Percentiles rank a stretch among this genome's conserved stretches.
phyloP scores from a whole-genome alignment of 768 basidiomycete species.

The Lactarius indigo region DNA sequence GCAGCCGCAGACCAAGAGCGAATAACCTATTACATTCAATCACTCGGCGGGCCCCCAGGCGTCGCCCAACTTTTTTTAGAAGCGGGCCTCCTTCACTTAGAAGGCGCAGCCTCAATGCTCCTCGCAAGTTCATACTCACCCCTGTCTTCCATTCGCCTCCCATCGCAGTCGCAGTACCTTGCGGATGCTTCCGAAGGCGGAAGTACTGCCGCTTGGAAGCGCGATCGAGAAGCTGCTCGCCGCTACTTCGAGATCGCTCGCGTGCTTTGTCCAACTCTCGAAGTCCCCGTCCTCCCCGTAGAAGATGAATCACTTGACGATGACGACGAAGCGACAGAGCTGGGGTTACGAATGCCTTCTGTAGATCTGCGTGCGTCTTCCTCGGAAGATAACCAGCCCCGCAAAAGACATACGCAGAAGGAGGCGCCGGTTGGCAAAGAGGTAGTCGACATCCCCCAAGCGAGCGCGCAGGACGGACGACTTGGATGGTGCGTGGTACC shows the following conservation, averaged over 20 bases:
- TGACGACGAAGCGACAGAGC: constrained; percentile 27
- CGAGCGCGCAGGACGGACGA: constrained; percentile 52
- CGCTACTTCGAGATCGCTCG: constrained; percentile 72
- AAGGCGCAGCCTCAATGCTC: constrained; percentile 70
- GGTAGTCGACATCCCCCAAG: constrained; percentile 15
- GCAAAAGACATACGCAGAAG: constrained; percentile 26
- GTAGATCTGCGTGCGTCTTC: constrained; percentile 40
- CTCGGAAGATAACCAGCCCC: constrained; percentile 28
- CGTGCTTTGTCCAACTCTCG: constrained; percentile 54
- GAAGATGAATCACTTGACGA: constrained; percentile 34
- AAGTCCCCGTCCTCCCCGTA: constrained; percentile 63
- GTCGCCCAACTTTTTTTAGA: constrained; percentile 75
- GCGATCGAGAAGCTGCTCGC: constrained; percentile 66
- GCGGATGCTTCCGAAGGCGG: constrained; percentile 33
- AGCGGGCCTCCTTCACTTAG: constrained; percentile 76
- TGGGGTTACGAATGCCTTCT: constrained; percentile 65
- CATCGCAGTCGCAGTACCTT: constrained; percentile 29
- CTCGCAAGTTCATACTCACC: constrained; percentile 73
- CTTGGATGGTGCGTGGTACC: constrained; percentile 72
- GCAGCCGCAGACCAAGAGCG: constrained; percentile 48
- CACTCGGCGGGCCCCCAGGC: constrained; percentile 61
- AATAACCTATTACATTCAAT: constrained; percentile 56
- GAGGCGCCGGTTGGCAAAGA: constrained; percentile 14
- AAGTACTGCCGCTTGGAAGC: constrained; percentile 69
- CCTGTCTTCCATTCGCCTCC: constrained; percentile 72